Conservation (phyloP, 163 green algal genomes). For the Prototheca wickerhamii region DNA sequence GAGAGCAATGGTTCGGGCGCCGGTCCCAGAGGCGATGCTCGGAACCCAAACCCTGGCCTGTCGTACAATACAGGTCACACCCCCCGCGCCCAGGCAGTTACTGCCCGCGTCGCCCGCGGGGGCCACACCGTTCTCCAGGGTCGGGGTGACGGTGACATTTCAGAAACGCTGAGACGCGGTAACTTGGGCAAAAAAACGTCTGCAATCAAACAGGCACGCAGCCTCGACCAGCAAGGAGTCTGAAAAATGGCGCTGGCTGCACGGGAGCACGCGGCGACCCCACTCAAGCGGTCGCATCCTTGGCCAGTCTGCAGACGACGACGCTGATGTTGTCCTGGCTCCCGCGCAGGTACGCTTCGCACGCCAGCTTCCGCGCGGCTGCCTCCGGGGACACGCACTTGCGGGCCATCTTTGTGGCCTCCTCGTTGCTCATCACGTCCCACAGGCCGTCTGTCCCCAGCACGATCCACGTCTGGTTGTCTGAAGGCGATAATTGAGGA, state of each 20-base stretch:
- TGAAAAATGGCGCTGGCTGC: not conserved
- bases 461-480: slow-evolving; percentile 40
- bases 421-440: slow-evolving; percentile 87
- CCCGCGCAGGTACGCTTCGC: slow-evolving; percentile 72
- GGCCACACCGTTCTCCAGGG: no score
- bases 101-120: no score
- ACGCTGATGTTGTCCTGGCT: slow-evolving; percentile 89
- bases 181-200: no score
- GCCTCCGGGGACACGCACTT: slow-evolving; percentile 34
- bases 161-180: no score
- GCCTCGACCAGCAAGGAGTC: not conserved
- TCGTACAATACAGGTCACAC: no score
- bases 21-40: no score
- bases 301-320: slow-evolving; percentile 46
- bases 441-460: slow-evolving; percentile 85
- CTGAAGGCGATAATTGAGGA: not conserved
- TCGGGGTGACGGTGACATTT: no score
- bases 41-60: no score
- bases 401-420: slow-evolving; percentile 52
- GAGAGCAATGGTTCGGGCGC: no score
- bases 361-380: slow-evolving; percentile 62
- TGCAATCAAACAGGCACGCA: not conserved
- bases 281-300: slow-evolving; percentile 44
- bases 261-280: not conserved
- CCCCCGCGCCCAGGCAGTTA: no score